Evolutionary conservation across 495 filamentous ascomycete genomes (phyloP), one percentile per base, ranked within the genome.

Genomic region (Hypomontagnella submonticulosa): DNA sequence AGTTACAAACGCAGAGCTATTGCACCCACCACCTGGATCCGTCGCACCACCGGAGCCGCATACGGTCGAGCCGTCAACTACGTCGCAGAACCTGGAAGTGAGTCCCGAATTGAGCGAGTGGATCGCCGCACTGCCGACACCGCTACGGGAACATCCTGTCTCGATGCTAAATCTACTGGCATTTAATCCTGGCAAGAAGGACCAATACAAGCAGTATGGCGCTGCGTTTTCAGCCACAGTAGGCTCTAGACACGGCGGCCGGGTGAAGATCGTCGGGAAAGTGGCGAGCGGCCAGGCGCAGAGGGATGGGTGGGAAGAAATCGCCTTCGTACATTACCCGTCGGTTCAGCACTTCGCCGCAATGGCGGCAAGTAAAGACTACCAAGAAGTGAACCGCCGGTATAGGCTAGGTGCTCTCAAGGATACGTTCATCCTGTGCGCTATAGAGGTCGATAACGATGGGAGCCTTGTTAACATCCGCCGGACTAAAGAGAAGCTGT

Each of bases 91-190:
- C 15, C 80, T 89, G 0, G 84, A 88, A 68, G 68, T 87, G 11
- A 80, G 79, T 10, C 71, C 75, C 1, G 78, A 85, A n/a, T 75
- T 89, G 0, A 64, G 74, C 4, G 46, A 69, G 8, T 89, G 84
- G 78, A 84, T 87, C 72, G 57, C 71, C 2, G 11, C 38, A 23
- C 62, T 75, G 23, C 66, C 75, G 15, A 63, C 57, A 2, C 44
- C 44, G 12, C n/a, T 71, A 15, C 51, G 59, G 42, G 40, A 69
- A 6, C 80, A 82, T 7, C 82, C 88, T 0, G 85, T 89, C 3
- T 85, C 83, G 1, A 89, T 89, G 87, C 74, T 89, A n/a, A 90
- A 89, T 56, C 75, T 89, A n/a, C 78, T 90, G 5, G 80, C 86
- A 56, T 89, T 90, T 72, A 75, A 80, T 16, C 76, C 78, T 0